Conservation (phyloP, 2,329 filamentous ascomycete species). For the Xylariaceae sp. region DNA sequence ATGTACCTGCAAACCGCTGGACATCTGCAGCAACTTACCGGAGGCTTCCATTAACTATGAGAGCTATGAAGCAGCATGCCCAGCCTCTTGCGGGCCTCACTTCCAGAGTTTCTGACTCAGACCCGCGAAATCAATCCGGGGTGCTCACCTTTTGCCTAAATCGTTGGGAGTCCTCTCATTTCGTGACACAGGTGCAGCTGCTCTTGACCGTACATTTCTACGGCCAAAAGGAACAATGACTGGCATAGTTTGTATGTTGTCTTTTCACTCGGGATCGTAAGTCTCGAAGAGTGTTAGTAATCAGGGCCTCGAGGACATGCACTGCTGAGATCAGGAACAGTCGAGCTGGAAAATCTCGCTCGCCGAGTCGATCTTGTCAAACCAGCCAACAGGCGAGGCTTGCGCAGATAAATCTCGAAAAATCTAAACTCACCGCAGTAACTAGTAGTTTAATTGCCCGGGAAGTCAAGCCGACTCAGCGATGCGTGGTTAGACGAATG, state of each 20-base stretch:
- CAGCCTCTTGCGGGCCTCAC: constrained; percentile 6
- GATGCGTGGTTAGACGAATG: constrained; percentile 1
- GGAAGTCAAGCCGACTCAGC: constrained; percentile 3
- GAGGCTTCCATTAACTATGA: neutral
- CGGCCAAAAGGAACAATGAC: neutral
- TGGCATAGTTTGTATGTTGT: neutral
- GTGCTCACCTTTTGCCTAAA: constrained; percentile 29
- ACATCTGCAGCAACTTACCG: neutral
- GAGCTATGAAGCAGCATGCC: constrained; percentile 1
- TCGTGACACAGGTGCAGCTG: constrained; percentile 11
- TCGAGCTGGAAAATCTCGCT: too few relatives aligned
- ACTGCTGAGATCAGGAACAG: too few relatives aligned
- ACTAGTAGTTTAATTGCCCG: neutral
- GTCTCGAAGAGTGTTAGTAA: too few relatives aligned
- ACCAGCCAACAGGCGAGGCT: too few relatives aligned
- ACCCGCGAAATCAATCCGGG: constrained; percentile 17
- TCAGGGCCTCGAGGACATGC: too few relatives aligned
- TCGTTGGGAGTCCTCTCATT: constrained; percentile 21
- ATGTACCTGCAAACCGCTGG: neutral
- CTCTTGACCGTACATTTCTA: too few relatives aligned
- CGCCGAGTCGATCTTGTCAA: too few relatives aligned
- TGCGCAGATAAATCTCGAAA: too few relatives aligned
- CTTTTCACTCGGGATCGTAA: neutral
- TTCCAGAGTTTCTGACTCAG: constrained; percentile 16
- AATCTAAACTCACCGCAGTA: too few relatives aligned